Evolutionary conservation across 208 protist species (phyloP), one percentile per base, ranked within the genome.

Genomic region (Trypanosoma theileri): DNA sequence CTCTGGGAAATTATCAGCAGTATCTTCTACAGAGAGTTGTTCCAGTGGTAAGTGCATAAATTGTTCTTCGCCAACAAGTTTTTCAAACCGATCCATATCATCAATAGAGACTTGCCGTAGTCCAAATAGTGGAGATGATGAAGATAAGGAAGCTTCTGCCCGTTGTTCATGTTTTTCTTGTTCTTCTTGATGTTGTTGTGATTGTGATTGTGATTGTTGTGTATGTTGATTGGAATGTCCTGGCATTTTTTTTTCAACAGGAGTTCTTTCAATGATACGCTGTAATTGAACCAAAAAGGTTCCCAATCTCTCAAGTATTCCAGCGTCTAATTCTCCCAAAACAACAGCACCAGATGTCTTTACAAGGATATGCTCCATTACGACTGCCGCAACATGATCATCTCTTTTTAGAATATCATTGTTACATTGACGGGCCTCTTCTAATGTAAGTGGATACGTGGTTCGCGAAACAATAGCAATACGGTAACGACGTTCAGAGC

Each of bases 351-450:
- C 71, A 19, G 71, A 69, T 22, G 64, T 70, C 28, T 60, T 76
- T n/a, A 76, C 41, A 61, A 70, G 58, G 31, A 76, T 58, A 40
- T 70, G 62, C 31, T 76, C 64, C 31, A 76, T 46, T 54, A 76
- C 62, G 61, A 68, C 51, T 31, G 62, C 62, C 6, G 58, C n/a
- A 1, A 57, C 26, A 48, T 59, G 4, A 21, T 50, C 14, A 42
- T 45, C 40, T 22, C 48, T 46, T 40, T 66, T 24, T 35, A 41
- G 12, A 24, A 70, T 12, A n/a, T 66, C 53, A 11, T 17, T 26
- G 16, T 21, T 66, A 50, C 54, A 76, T 10, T 31, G 19, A 4
- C 26, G 22, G 14, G 64, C 63, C 56, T 76, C 71, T 12, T 12
- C 13, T 65, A 48, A 50, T 42, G 63, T 76, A 22, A 76, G 58